phyloP scores from a whole-genome alignment of 2,329 filamentous ascomycete genomes.

The Blastomyces silverae region DNA sequence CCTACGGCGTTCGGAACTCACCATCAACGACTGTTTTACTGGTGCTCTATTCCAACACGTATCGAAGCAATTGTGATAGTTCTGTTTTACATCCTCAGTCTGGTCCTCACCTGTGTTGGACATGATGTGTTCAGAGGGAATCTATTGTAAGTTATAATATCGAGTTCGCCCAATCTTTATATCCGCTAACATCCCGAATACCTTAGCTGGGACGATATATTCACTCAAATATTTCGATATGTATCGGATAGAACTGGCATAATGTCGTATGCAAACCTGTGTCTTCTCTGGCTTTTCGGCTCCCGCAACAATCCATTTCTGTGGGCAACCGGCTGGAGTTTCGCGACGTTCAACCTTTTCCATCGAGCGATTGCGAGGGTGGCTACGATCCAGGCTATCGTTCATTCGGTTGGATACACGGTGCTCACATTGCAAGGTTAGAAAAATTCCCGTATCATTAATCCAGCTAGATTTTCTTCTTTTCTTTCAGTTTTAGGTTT shows the following conservation, averaged over 20 bases:
- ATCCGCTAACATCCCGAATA: not conserved
- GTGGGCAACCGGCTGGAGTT: constrained; percentile 63
- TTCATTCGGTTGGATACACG: constrained; percentile 57
- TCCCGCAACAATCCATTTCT: constrained; percentile 60
- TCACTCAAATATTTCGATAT: constrained; percentile 47
- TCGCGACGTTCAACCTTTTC: constrained; percentile 59
- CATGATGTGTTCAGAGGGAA: constrained; percentile 45
- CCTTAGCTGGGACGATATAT: constrained; percentile 19
- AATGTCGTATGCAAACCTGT: constrained; percentile 57
- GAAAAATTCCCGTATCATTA: not conserved
- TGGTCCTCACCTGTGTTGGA: constrained; percentile 39
- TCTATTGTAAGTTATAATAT: constrained; percentile 39
- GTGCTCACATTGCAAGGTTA: constrained; percentile 28
- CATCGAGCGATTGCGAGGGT: constrained; percentile 61
- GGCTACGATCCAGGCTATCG: constrained; percentile 54
- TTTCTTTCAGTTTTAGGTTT: no score
- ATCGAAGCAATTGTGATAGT: constrained; percentile 43
- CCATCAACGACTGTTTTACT: constrained; percentile 38
- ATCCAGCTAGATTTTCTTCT: not conserved
- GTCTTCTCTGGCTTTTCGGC: constrained; percentile 59
- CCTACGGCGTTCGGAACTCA: constrained; percentile 41
- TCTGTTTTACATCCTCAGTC: constrained; percentile 42
- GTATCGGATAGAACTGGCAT: constrained; percentile 59
- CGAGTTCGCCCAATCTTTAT: constrained; percentile 1
- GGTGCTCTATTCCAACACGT: constrained; percentile 45